Conservation (phyloP, 164 flowering plant species). For the Protea cynaroides region DNA sequence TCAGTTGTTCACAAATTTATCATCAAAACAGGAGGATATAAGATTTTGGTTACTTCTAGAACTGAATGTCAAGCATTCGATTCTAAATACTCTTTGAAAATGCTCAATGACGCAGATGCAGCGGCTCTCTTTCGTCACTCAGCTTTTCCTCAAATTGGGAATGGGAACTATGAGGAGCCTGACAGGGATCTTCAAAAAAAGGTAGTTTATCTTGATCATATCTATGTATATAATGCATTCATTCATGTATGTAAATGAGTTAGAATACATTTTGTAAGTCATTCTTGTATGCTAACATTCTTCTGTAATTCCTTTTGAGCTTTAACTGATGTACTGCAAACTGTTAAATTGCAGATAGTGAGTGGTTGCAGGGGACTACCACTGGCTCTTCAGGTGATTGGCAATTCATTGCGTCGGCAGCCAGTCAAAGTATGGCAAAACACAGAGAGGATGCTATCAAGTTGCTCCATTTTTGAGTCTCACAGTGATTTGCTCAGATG, state of each 20-base stretch:
- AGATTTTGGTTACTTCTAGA: too few relatives aligned
- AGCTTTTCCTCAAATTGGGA: conserved; percentile 17
- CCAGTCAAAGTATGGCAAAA: conserved; percentile 23
- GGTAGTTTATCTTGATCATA: conserved; percentile 2
- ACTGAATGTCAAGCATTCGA: conserved; percentile 15
- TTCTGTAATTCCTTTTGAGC: too few relatives aligned
- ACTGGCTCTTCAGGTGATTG: conserved; percentile 33
- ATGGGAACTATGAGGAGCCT: neutral
- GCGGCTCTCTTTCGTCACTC: conserved; percentile 11
- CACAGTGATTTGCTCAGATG: conserved; percentile 16
- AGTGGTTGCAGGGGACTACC: conserved; percentile 32
- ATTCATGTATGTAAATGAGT: conserved; percentile 7
- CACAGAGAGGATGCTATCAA: conserved; percentile 1
- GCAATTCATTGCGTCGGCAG: conserved; percentile 23
- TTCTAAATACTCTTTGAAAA: conserved; percentile 17
- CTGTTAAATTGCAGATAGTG: conserved; percentile 27
- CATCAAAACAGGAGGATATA: too few relatives aligned
- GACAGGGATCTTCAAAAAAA: conserved; percentile 17
- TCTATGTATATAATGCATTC: too few relatives aligned
- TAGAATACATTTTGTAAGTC: neutral
- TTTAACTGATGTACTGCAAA: neutral
- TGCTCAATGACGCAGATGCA: conserved; percentile 14
- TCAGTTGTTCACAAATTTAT: too few relatives aligned
- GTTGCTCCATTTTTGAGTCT: conserved; percentile 18
- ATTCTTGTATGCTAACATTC: too few relatives aligned